phyloP scores from a whole-genome alignment of 2,329 filamentous ascomycete species.

The Colletotrichum coccodes region DNA sequence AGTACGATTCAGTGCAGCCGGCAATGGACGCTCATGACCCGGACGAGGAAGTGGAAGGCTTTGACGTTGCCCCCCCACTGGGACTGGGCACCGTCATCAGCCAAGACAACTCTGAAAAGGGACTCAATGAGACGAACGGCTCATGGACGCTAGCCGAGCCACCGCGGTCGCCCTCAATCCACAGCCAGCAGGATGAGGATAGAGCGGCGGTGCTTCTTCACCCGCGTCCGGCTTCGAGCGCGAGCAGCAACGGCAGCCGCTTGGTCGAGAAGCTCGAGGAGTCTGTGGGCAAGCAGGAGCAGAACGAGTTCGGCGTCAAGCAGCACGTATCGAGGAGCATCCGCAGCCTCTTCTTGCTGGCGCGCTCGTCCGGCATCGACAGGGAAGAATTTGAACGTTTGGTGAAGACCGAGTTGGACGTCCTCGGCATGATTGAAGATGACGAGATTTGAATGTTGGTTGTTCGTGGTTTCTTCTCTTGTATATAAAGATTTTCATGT shows the following conservation, averaged over 20 bases:
- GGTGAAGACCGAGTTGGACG: conserved; percentile 76
- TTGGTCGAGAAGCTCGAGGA: conserved; percentile 72
- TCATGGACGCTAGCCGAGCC: conserved; percentile 57
- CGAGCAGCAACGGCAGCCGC: conserved; percentile 64
- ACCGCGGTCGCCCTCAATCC: conserved; percentile 48
- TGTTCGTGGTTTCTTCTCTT: background rate
- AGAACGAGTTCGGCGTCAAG: conserved; percentile 78
- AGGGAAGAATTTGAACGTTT: conserved; percentile 79
- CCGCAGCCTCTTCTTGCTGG: conserved; percentile 79
- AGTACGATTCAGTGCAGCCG: conserved; percentile 82
- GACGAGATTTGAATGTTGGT: conserved; percentile 37
- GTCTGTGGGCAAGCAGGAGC: conserved; percentile 65
- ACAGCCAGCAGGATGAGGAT: conserved; percentile 44
- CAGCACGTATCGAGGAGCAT: conserved; percentile 83
- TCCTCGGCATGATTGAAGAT: conserved; percentile 76
- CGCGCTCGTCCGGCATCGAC: conserved; percentile 77
- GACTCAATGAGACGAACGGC: conserved; percentile 49
- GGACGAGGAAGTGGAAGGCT: conserved; percentile 67
- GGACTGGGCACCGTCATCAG: conserved; percentile 38
- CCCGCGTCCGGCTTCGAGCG: conserved; percentile 68
- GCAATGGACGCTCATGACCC: conserved; percentile 85
- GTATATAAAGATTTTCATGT: conserved; percentile 19
- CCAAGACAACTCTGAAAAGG: conserved; percentile 36
- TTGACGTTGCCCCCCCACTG: conserved; percentile 46
- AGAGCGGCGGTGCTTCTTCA: conserved; percentile 55